phyloP scores from a whole-genome alignment of 176 grass and related monocot genomes.

The Chloris gayana region DNA sequence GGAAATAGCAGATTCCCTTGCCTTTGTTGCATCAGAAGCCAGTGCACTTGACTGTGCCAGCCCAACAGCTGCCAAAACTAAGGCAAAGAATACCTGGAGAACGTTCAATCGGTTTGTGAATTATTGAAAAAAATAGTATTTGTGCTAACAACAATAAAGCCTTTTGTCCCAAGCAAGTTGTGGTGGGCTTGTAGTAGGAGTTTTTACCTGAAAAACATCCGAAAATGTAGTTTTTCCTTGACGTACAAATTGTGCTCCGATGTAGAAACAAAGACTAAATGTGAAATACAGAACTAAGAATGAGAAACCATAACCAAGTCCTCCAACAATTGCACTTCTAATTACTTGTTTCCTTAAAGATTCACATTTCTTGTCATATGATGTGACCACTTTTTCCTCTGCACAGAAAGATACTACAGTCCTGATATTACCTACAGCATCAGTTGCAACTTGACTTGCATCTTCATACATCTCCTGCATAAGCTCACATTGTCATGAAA shows the following conservation, averaged over 20 bases:
- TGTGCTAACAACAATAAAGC: no score
- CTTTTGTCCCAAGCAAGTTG: no score
- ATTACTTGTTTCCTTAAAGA: conserved; percentile 55
- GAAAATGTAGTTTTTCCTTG: conserved; percentile 52
- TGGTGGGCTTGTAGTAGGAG: no score
- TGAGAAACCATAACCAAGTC: conserved; percentile 53
- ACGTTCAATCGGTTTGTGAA: conserved; percentile 5
- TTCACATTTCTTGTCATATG: conserved; percentile 57
- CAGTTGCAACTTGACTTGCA: conserved; percentile 65
- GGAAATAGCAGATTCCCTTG: conserved; percentile 58
- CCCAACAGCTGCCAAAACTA: conserved; percentile 47
- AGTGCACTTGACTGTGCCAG: conserved; percentile 52
- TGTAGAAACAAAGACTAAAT: conserved; percentile 57
- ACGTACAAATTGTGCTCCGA: conserved; percentile 52
- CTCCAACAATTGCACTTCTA: conserved; percentile 52
- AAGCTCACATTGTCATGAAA: not conserved
- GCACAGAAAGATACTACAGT: conserved; percentile 63
- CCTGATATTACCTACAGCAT: conserved; percentile 61
- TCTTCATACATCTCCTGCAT: conserved; percentile 63
- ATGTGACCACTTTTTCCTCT: conserved; percentile 53
- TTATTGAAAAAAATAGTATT: not conserved
- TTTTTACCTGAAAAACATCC: conserved; percentile 57
- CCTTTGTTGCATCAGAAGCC: conserved; percentile 54
- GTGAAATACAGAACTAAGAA: conserved; percentile 47
- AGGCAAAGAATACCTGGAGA: conserved; percentile 63